Conservation (phyloP, 2,329 filamentous ascomycete species). For the Aspergillus neotritici region DNA sequence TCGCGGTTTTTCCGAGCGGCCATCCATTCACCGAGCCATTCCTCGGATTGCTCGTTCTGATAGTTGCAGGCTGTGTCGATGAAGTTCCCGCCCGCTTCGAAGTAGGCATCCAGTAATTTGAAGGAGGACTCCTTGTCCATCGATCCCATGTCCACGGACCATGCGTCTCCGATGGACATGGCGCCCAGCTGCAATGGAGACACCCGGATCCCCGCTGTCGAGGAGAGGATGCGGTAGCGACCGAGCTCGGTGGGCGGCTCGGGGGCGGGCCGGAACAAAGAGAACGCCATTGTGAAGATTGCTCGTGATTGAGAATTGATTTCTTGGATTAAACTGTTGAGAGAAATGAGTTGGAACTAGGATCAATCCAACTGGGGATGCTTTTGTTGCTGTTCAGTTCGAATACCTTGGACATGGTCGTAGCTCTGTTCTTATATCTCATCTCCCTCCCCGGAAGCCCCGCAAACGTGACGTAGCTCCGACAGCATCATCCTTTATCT, state of each 20-base stretch:
- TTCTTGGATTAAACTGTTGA: no score
- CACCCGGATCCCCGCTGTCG: conserved; percentile 60
- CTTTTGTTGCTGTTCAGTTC: no score
- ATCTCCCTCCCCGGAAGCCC: not conserved
- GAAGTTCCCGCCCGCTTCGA: conserved; percentile 64
- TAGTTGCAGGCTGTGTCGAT: conserved; percentile 69
- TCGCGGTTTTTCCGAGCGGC: conserved; percentile 58
- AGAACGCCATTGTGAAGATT: conserved; percentile 2
- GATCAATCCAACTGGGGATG: not conserved
- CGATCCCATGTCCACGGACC: conserved; percentile 54
- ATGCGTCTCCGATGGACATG: conserved; percentile 36
- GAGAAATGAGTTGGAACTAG: no score
- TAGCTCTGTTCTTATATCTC: not conserved
- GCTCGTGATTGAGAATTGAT: not conserved
- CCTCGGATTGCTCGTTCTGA: conserved; percentile 58
- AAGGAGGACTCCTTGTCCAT: conserved; percentile 60
- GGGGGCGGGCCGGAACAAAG: not conserved
- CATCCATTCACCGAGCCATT: conserved; percentile 68
- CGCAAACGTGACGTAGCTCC: no score
- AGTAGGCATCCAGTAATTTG: conserved; percentile 61
- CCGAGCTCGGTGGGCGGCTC: conserved; percentile 56
- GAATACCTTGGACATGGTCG: no score
- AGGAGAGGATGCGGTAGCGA: conserved; percentile 61
- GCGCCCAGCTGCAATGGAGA: conserved; percentile 51
- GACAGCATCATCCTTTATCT: not conserved